A percentile compares a stretch with the other conserved stretches of the same genome.
phyloP scores from a whole-genome alignment of 2,329 filamentous ascomycete species.

The Myriosclerotinia curreyana region DNA sequence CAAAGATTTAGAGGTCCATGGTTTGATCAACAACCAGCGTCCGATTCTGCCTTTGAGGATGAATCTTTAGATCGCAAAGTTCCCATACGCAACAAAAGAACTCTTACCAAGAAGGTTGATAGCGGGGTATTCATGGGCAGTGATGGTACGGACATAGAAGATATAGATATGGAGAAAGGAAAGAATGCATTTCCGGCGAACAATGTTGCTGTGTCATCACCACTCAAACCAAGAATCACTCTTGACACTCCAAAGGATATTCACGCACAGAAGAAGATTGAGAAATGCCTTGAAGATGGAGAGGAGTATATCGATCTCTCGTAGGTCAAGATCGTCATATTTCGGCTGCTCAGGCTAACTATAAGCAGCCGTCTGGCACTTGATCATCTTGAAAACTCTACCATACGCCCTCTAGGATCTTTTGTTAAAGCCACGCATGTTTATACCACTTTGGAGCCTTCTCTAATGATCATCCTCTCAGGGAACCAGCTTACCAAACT shows the following conservation, averaged over 20 bases:
- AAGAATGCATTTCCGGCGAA: not conserved
- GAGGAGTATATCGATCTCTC: constrained; percentile 60
- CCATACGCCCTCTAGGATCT: constrained; percentile 54
- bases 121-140: constrained; percentile 69
- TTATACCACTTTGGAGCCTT: constrained; percentile 57
- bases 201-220: not conserved
- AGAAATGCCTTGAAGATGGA: constrained; percentile 55
- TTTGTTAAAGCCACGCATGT: constrained; percentile 40
- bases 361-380: constrained; percentile 40
- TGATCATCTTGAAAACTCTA: constrained; percentile 53
- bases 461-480: constrained; percentile 59
- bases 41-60: constrained; percentile 28
- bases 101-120: constrained; percentile 59
- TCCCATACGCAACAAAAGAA: constrained; percentile 45
- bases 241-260: constrained; percentile 10
- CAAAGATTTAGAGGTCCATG: constrained; percentile 63
- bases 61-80: constrained; percentile 13
- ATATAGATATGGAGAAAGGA: not conserved
- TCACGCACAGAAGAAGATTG: constrained; percentile 47
- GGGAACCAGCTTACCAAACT: constrained; percentile 56
- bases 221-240: constrained; percentile 8
- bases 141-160: constrained; percentile 51
- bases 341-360: constrained; percentile 23
- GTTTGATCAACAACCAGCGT: constrained; percentile 58
- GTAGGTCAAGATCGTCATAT: constrained; percentile 43